Evolutionary conservation across 2,329 filamentous ascomycete genomes (phyloP).

Genomic region (Phialemoniopsis sp.): DNA sequence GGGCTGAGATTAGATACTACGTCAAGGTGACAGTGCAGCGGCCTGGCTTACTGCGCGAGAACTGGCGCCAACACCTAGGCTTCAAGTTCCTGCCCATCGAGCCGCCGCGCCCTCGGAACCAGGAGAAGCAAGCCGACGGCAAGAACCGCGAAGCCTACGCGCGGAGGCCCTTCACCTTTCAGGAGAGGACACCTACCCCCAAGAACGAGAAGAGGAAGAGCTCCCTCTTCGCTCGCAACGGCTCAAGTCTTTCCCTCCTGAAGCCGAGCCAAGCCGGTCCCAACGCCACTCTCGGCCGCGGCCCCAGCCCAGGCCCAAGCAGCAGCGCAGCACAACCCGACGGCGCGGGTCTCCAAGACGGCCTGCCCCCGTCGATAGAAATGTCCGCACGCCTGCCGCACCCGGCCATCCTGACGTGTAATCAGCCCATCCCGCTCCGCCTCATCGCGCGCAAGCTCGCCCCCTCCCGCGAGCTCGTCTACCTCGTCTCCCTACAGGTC

Average conservation of each 20-base stretch:
- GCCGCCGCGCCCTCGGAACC: constrained; percentile 62
- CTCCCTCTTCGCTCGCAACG: constrained; percentile 46
- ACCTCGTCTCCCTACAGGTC: constrained; percentile 75
- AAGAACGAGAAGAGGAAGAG: constrained; percentile 45
- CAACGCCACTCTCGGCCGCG: not conserved
- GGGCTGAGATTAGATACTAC: constrained; percentile 90
- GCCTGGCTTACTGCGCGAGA: constrained; percentile 87
- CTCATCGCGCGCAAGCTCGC: constrained; percentile 75
- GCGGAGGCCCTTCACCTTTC: constrained; percentile 61
- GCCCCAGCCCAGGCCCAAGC: not conserved
- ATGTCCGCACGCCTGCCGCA: constrained; percentile 75
- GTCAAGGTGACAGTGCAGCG: constrained; percentile 91
- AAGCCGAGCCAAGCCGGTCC: not conserved
- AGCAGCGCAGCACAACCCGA: constrained; percentile 4
- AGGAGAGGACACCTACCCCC: constrained; percentile 28
- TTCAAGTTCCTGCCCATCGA: constrained; percentile 94
- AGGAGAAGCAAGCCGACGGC: constrained; percentile 15
- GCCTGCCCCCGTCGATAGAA: constrained; percentile 67
- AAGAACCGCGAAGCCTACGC: constrained; percentile 80
- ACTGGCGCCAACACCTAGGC: constrained; percentile 64
- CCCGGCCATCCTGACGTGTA: constrained; percentile 85
- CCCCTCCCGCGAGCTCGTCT: constrained; percentile 64
- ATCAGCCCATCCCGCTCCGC: constrained; percentile 76
- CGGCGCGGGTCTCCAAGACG: constrained; percentile 10
- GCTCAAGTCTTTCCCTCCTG: constrained; percentile 3